Evolutionary conservation across 2,329 filamentous ascomycete genomes (phyloP), one percentile per base, ranked within the genome.

Genomic region (Ophidiomyces ophidiicola): DNA sequence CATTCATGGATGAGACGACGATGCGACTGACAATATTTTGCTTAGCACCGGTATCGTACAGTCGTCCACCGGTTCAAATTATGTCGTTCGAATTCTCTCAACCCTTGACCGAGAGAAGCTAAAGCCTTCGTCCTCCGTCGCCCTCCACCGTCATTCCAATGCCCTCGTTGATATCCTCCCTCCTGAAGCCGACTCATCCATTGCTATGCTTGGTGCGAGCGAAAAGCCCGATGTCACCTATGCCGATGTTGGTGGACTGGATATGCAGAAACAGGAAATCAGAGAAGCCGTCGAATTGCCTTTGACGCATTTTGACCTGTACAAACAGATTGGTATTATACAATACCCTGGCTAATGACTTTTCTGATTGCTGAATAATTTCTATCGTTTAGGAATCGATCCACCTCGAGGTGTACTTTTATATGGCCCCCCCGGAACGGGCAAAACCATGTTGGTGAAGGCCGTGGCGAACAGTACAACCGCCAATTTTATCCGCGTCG

Each of bases 251-350:
- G 90, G 90, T 69, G 90, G 90, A 34, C 67, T 96, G 49, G 90
- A 98, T 56, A 98, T 98, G 90, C 90, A 98, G 68, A 98, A 98
- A 71, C 90, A 98, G 67, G 90, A 98, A 65, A 98, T 98, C 49
- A 76, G 90, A 49, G 90, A 98, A 67, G 90, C 90, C 7, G 90
- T 98, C 39, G 90, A 98, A 70, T 71, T 98, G 48, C 90, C 90
- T 23, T 71, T 98, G 53, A 94, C 88, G 46, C 90, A 96, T 63
- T 96, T 96, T 61, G 88, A 96, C 62, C 80, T 96, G 25, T 98
- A 98, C 73, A 92, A 87, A 67, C 90, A 98, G 66, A 98, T 98
- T 49, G 90, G 90, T 69, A 52, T 39, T 58, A 30, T 17, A 17
- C 7, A 10, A 14, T 11, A 29, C 3, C 26, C 21, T 31, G 11